Evolutionary conservation across 495 filamentous ascomycete genomes (phyloP), one percentile per base, ranked within the genome.

Genomic region (Tuber umbilicatum): DNA sequence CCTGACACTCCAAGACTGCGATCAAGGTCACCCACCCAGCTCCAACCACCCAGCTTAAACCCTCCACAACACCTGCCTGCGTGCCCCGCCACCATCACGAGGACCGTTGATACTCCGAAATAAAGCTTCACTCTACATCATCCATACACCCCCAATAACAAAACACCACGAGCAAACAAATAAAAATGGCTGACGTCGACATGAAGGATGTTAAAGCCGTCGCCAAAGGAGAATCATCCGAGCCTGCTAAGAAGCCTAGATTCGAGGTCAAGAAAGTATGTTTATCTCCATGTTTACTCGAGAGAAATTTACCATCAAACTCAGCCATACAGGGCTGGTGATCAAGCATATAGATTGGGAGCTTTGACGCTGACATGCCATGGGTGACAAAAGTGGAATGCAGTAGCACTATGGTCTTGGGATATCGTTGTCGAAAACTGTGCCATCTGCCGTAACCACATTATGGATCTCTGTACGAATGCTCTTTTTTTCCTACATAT

Each of bases 371-470:
- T 77, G 55, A 72, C 35, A 69, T 19, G 10, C 43, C 39, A 31
- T 70, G 68, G 73, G 75, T 81, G 76, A 82, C 76, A 74, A 80
- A 80, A 98, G 94, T 99, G 95, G 95, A 98, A 97, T 79, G 95
- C 96, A 1, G 95, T 99, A n/a, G 93, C 95, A 45, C 87, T 99
- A 3, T 99, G 95, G 95, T 96, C 95, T 2, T 99, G 95, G 95
- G 95, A 99, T 84, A 99, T 99, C 72, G 94, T 99, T 19, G 95
- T 99, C 71, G 95, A 99, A 86, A 99, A 99, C 87, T 99, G 95
- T 84, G 95, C 95, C 75, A 99, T 99, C 82, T 99, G 95, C 86
- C 89, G 95, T 79, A 99, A 99, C 82, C 95, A 99, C 83, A 99
- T 99, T 83, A 99, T 99, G 95, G 95, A 99, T 83, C 86, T 99